Conservation (phyloP, 75 land plant genomes). For the Chamaecyparis obtusa region DNA sequence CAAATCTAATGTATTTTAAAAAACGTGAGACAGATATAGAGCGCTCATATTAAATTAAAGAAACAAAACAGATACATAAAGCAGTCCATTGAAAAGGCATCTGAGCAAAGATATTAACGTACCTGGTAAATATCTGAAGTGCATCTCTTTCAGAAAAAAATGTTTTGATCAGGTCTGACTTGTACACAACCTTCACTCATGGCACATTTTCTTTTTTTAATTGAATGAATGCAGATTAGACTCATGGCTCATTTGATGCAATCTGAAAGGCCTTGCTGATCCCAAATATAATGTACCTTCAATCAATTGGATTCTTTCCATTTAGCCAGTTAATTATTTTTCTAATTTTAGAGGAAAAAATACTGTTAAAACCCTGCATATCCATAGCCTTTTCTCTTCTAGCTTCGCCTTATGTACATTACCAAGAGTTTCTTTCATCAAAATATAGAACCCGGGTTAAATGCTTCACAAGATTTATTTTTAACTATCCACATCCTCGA, state of each 20-base stretch:
- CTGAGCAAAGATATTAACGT: neutral
- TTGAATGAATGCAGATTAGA: no score
- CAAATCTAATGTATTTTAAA: no score
- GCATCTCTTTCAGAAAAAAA: no score
- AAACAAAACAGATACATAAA: no score
- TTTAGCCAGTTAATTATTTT: neutral
- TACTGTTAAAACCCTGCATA: neutral
- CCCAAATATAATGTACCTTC: neutral
- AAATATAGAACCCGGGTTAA: neutral
- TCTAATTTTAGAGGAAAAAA: no score
- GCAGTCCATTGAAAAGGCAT: neutral
- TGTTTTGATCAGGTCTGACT: no score
- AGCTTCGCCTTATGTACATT: neutral
- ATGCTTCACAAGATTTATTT: neutral
- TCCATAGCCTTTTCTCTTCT: neutral
- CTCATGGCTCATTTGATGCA: no score
- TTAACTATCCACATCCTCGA: no score
- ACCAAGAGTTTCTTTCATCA: neutral
- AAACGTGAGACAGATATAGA: no score
- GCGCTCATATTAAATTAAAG: no score
- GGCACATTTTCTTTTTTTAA: neutral
- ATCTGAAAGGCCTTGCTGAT: neutral
- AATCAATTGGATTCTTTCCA: neutral
- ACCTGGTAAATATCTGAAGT: neutral
- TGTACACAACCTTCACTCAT: neutral